These are phyloP conservation scores for Coccomyxa sp. DNA, from an alignment of 139 green algal species.

Conservation along the genomic window DNA sequence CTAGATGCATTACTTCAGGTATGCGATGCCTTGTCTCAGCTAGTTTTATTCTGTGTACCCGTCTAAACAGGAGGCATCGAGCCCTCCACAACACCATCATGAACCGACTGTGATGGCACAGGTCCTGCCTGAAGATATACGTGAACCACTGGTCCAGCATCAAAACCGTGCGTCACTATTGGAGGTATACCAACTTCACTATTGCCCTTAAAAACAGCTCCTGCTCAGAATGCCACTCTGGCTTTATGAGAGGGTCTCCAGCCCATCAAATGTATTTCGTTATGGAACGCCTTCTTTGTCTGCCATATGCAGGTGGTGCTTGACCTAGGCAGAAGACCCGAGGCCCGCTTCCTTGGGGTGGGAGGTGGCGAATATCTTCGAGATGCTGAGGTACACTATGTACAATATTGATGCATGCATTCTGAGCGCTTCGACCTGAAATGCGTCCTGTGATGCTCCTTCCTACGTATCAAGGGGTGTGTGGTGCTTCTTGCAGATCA, in stretches of 20 bases:
- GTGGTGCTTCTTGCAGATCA: slow-evolving; percentile 23
- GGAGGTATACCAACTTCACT: slow-evolving; percentile 47
- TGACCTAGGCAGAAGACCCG: slow-evolving; percentile 59
- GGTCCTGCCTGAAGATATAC: slow-evolving; percentile 75
- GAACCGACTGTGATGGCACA: slow-evolving; percentile 10
- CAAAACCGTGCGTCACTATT: slow-evolving; percentile 60
- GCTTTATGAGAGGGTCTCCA: neutral
- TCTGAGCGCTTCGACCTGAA: neutral
- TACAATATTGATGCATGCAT: neutral
- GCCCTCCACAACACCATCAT: neutral
- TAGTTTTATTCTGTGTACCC: neutral
- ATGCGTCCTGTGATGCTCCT: neutral
- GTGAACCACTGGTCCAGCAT: slow-evolving; percentile 61
- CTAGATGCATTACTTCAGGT: slow-evolving; percentile 72
- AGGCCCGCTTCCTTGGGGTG: slow-evolving; percentile 63
- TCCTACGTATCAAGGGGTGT: neutral
- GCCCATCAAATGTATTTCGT: neutral
- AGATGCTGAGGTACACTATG: slow-evolving; percentile 47
- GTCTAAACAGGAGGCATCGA: neutral
- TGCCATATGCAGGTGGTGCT: slow-evolving; percentile 34
- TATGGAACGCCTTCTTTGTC: neutral
- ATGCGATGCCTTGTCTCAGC: neutral
- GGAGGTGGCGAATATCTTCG: slow-evolving; percentile 56
- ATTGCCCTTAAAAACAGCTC: too few species aligned
- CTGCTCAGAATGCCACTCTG: neutral